Percentiles rank a stretch among this genome's conserved stretches.
These are phyloP conservation scores for Poa pratensis DNA, from an alignment of 176 grass and related monocot genomes.

Conservation along the genomic window DNA sequence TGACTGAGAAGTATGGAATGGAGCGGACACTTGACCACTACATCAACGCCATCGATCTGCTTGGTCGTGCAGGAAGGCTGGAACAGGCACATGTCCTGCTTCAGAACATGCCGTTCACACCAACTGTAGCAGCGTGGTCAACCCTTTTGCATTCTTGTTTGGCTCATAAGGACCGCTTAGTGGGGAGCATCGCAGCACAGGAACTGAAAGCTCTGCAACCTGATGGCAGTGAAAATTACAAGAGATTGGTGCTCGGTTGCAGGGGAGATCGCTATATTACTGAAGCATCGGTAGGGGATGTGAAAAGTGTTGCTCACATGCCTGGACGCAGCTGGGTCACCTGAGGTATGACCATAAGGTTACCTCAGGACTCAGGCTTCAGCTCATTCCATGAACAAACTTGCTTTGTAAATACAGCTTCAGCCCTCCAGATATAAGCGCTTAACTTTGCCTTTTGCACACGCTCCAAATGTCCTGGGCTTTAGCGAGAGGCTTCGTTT, in stretches of 20 bases:
- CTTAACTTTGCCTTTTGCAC: background rate
- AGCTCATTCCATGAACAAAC: background rate
- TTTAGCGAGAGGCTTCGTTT: background rate
- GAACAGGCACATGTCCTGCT: slow-evolving; percentile 51
- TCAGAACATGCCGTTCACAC: slow-evolving; percentile 35
- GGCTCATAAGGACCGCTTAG: slow-evolving; percentile 28
- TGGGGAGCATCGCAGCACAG: slow-evolving; percentile 41
- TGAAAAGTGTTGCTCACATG: slow-evolving; percentile 18
- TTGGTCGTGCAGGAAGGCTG: slow-evolving; percentile 56
- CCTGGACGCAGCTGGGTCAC: slow-evolving; percentile 48
- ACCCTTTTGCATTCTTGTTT: slow-evolving; percentile 64
- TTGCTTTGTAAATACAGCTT: slow-evolving; percentile 12
- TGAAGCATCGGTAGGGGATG: background rate
- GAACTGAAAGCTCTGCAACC: slow-evolving; percentile 46
- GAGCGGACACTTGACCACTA: slow-evolving; percentile 52
- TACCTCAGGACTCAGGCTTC: background rate
- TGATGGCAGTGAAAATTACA: background rate
- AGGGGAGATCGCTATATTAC: background rate
- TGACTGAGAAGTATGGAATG: slow-evolving; percentile 47
- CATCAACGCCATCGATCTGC: slow-evolving; percentile 51
- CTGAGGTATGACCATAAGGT: slow-evolving; percentile 15
- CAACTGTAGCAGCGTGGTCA: slow-evolving; percentile 48
- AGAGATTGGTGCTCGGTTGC: slow-evolving; percentile 38
- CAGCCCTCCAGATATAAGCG: background rate
- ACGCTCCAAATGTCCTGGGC: background rate